These are phyloP conservation scores for Odontarrhena argentea DNA, from an alignment of 345 rosid genomes.

Conservation along the genomic window DNA sequence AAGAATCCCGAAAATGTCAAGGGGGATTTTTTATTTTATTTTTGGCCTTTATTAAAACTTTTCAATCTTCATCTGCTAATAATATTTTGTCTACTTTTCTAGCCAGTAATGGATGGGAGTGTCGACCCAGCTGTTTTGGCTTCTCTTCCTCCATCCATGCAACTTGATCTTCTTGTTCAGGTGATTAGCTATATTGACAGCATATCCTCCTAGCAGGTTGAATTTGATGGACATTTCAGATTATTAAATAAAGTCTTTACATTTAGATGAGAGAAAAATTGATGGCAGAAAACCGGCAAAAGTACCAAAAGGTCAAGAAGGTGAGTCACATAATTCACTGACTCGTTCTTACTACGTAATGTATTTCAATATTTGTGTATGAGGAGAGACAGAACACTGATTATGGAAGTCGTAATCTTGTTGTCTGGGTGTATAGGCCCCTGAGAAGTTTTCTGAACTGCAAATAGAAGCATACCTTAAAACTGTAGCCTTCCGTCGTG, in stretches of 20 bases:
- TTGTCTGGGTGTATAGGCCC: conserved; percentile 57
- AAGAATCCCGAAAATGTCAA: conserved; percentile 4
- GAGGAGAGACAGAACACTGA: conserved; percentile 17
- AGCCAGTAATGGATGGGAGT: conserved; percentile 60
- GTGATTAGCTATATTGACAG: conserved; percentile 46
- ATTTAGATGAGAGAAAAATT: conserved; percentile 88
- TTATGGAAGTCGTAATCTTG: conserved; percentile 15
- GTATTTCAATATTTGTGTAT: conserved; percentile 8
- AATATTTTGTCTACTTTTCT: conserved; percentile 27
- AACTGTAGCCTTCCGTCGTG: conserved; percentile 93
- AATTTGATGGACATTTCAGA: conserved; percentile 19
- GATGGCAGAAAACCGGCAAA: conserved; percentile 97
- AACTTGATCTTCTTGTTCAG: conserved; percentile 90
- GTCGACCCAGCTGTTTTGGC: conserved; percentile 87
- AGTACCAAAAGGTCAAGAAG: conserved; percentile 95
- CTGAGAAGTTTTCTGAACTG: conserved; percentile 86
- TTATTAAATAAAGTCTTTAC: conserved; percentile 25
- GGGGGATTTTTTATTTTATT: background rate
- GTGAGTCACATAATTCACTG: conserved; percentile 42
- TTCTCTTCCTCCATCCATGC: conserved; percentile 90
- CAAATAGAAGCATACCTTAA: conserved; percentile 95
- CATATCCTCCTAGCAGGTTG: conserved; percentile 26
- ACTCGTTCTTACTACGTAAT: conserved; percentile 22
- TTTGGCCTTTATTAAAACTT: conserved; percentile 6
- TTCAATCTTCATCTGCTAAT: conserved; percentile 27